phyloP scores from a whole-genome alignment of 2,329 filamentous ascomycete species.

The Nemania bipapillata region DNA sequence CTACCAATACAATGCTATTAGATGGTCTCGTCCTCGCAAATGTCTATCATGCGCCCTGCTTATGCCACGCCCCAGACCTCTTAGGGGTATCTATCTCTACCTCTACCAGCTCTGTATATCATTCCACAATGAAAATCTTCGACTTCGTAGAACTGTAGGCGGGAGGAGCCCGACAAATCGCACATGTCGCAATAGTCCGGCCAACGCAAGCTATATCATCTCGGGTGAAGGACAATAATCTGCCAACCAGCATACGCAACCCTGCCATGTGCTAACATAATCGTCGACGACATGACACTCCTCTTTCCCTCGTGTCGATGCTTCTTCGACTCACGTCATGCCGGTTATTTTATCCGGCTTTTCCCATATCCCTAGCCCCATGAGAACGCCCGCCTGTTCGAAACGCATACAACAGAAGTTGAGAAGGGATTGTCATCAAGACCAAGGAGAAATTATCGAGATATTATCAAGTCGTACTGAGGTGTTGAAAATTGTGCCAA shows the following conservation, averaged over 20 bases:
- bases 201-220: not conserved
- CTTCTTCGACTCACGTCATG: slow-evolving; percentile 17
- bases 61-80: slow-evolving; percentile 21
- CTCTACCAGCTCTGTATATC: slow-evolving; percentile 37
- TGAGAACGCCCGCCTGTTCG: slow-evolving; percentile 38
- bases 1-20: slow-evolving; percentile 23
- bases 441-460: slow-evolving; percentile 36
- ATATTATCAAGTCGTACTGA: slow-evolving; percentile 48
- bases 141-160: slow-evolving; percentile 26
- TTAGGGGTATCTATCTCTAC: slow-evolving; percentile 26
- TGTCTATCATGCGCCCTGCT: slow-evolving; percentile 29
- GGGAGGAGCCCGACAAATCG: slow-evolving; percentile 18
- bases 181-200: slow-evolving; percentile 16
- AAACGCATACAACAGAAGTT: slow-evolving; percentile 41
- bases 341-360: slow-evolving; percentile 24
- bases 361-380: slow-evolving; percentile 37
- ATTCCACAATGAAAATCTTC: slow-evolving; percentile 37
- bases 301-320: slow-evolving; percentile 18
- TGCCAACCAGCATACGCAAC: slow-evolving; percentile 3
- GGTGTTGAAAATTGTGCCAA: slow-evolving; percentile 33
- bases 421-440: slow-evolving; percentile 46
- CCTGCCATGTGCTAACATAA: slow-evolving; percentile 9
- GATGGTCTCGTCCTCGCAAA: slow-evolving; percentile 9
- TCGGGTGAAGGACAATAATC: not conserved
- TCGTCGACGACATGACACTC: slow-evolving; percentile 7